These are phyloP conservation scores for Aspergillus uvarum DNA, from an alignment of 2,329 filamentous ascomycete genomes.

Conservation along the genomic window DNA sequence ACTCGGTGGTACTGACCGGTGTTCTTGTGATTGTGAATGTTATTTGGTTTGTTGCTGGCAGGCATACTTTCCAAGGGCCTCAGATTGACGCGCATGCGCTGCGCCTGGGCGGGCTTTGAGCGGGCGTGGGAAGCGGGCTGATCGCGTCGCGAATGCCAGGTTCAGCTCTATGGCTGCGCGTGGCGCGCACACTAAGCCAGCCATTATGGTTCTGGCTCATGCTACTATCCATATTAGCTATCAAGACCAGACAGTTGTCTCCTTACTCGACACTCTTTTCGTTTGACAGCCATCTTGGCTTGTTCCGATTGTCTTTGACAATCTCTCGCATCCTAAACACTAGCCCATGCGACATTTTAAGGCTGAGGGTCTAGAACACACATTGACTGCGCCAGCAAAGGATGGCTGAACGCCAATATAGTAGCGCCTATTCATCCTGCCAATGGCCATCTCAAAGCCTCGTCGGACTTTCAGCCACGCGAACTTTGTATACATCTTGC, in stretches of 20 bases:
- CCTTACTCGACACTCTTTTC: neutral
- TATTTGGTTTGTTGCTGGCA: neutral
- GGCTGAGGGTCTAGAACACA: neutral
- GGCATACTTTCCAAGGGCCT: neutral
- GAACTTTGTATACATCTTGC: neutral
- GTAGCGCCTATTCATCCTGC: neutral
- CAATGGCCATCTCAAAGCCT: neutral
- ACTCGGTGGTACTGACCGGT: neutral
- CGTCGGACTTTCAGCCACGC: neutral
- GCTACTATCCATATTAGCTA: neutral
- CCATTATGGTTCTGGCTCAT: neutral
- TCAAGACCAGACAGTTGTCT: neutral
- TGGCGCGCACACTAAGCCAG: neutral
- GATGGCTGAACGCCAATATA: neutral
- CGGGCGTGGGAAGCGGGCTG: neutral
- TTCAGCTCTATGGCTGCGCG: neutral
- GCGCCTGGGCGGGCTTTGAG: neutral
- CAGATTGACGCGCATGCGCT: neutral
- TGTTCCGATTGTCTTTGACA: neutral
- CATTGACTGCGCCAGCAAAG: neutral
- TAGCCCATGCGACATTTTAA: neutral
- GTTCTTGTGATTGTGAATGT: neutral
- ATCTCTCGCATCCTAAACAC: neutral
- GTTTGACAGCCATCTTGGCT: neutral
- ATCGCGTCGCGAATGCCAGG: neutral